Evolutionary conservation across 441 rosid genomes (phyloP), one percentile per base, ranked within the genome.

Genomic region (Adansonia grandidieri): DNA sequence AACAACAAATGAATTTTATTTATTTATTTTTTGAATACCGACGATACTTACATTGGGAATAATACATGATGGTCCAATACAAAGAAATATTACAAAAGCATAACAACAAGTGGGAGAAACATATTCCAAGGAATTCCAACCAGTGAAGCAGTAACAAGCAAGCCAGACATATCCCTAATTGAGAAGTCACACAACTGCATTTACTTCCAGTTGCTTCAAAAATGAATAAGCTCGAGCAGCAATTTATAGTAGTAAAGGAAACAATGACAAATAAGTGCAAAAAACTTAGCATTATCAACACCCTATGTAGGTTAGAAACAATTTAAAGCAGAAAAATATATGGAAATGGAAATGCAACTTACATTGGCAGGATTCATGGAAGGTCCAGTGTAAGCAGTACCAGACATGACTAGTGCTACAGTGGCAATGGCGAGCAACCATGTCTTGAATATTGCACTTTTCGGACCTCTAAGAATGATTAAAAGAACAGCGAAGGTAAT

Each of bases 281-380:
- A 19, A 20, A 19, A 14, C 73, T 68, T 47, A 13, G 14, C 50
- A 69, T 48, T 32, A 53, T 64, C 15, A 53, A 56, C 20, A 37
- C 24, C 11, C 8, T 51, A 71, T 3, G 1, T 51, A 9, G 22
- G 13, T 71, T 53, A 28, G 47, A 51, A 3, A 75, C 24, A 28
- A 44, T 63, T 0, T 9, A 75, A 61, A 45, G 13, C 17, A 45
- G 17, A n/a, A 60, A 22, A 74, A 44, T 56, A 48, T 0, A n/a
- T 37, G 28, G 17, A 72, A 75, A 32, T 20, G 32, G 61, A 50
- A 75, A 48, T 17, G 78, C 32, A 75, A 73, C 98, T 90, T 85
- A 93, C 98, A 87, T 89, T 90, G 78, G 93, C 97, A 20, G 97
- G 98, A 85, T 94, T 94, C 98, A 94, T 90, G 82, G 92, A 89